A percentile compares a stretch with the other conserved stretches of the same genome.
These are phyloP conservation scores for Boletus coccyginus DNA, from an alignment of 768 basidiomycete species.

Conservation along the genomic window DNA sequence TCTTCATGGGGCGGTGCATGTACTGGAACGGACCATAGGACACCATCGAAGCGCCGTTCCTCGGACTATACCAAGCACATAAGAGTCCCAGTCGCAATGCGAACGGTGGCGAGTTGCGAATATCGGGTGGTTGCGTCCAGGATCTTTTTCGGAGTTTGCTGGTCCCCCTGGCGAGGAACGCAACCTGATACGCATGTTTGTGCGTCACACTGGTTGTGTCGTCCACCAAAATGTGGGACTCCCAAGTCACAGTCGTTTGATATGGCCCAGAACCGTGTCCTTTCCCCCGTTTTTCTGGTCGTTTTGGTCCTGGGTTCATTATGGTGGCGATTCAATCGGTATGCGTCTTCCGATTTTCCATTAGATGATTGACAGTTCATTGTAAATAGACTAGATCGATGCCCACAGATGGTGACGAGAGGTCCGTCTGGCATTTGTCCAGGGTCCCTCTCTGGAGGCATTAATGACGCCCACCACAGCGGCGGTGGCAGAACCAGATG, in stretches of 20 bases:
- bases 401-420: conserved; percentile 10
- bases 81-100: not conserved
- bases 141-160: conserved; percentile 1
- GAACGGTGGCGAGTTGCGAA: not conserved
- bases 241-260: not conserved
- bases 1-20: not conserved
- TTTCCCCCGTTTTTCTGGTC: not conserved
- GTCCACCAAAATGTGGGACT: not conserved
- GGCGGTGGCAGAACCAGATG: conserved; percentile 2
- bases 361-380: not conserved
- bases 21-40: not conserved
- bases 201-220: not conserved
- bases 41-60: not conserved
- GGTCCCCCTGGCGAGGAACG: not conserved
- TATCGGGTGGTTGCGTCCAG: not conserved
- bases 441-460: not conserved
- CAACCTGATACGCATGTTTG: not conserved
- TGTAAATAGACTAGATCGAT: not conserved
- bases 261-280: not conserved
- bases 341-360: conserved; percentile 7
- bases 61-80: not conserved
- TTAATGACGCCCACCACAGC: not conserved
- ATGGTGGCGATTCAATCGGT: not conserved
- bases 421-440: not conserved
- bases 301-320: not conserved